Evolutionary conservation across 495 filamentous ascomycete species (phyloP), one percentile per base, ranked within the genome.

Genomic region (Lindgomyces ingoldianus): DNA sequence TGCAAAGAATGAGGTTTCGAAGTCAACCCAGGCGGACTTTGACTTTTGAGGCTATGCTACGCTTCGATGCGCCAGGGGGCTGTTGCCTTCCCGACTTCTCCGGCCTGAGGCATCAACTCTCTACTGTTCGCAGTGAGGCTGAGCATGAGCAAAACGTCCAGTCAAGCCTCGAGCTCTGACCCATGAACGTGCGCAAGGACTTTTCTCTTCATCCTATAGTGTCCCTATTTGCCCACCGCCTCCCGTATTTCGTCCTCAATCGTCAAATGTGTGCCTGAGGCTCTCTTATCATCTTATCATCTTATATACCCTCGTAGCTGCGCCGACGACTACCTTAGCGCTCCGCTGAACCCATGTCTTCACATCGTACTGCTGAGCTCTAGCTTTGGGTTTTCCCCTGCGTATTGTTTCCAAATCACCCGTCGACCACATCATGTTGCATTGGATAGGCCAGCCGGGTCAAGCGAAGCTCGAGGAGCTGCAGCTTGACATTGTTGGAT

Each of bases 401-500:
- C 49, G 51, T 64, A 52, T 60, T 44, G 19, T 16, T 47, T 51
- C 33, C 30, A 27, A 21, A 2, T 14, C n/a, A 27, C 49, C 22
- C 27, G 21, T 41, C 49, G 1, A 10, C 19, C 33, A 18, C 47
- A 52, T 19, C 24, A 62, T 27, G 22, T 48, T 65, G 60, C 63
- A 54, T 47, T 70, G 66, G 62, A 33, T 70, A 51, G 48, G 44
- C 21, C 22, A 45, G 56, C 6, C 25, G 1, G 63, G 63, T 24
- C 18, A 47, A 22, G n/a, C 33, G 1, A 26, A 18, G 8, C 52
- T 67, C 21, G 14, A 72, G 18, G 52, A 71, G 44, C 60, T 77
- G 27, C 73, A 76, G 48, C 71, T 78, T 8, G 76, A 78, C 58
- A 76, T 77, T 25, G 76, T 78, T 47, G 76, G 75, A 39, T 77